phyloP scores from a whole-genome alignment of 2,329 filamentous ascomycete genomes.

The Aspergillus sp. region DNA sequence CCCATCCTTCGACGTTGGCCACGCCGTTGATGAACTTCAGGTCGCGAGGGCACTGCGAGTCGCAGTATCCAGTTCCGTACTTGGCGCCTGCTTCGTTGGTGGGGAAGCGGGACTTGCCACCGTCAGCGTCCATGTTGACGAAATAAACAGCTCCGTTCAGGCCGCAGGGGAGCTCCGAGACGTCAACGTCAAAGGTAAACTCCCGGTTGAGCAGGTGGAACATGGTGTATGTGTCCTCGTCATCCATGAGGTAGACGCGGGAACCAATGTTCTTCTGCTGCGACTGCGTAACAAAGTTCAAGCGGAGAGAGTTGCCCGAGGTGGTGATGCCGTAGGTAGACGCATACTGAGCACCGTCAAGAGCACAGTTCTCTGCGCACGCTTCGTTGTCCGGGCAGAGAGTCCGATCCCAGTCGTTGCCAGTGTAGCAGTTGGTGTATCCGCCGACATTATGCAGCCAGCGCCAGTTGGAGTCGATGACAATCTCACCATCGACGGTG shows the following conservation, averaged over 20 bases:
- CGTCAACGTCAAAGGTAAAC: conserved; percentile 74
- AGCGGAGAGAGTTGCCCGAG: conserved; percentile 52
- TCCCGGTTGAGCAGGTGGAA: conserved; percentile 70
- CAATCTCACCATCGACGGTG: conserved; percentile 55
- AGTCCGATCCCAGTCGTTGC: conserved; percentile 55
- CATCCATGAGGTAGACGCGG: conserved; percentile 68
- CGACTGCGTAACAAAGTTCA: conserved; percentile 53
- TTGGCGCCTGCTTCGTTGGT: conserved; percentile 62
- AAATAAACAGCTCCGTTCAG: conserved; percentile 74
- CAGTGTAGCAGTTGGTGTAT: conserved; percentile 62
- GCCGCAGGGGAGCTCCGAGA: conserved; percentile 69
- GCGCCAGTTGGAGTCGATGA: conserved; percentile 62
- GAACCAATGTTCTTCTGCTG: conserved; percentile 47
- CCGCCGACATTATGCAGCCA: conserved; percentile 57
- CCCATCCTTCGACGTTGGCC: conserved; percentile 62
- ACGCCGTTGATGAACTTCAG: conserved; percentile 52
- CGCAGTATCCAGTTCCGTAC: conserved; percentile 68
- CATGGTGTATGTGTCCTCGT: conserved; percentile 65
- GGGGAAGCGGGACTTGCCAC: conserved; percentile 57
- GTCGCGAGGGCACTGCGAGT: conserved; percentile 61
- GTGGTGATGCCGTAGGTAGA: conserved; percentile 58
- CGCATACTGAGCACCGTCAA: conserved; percentile 61
- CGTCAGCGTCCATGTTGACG: conserved; percentile 64
- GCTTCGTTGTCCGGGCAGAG: conserved; percentile 54
- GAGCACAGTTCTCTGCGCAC: conserved; percentile 61